These are phyloP conservation scores for Filobasidium floriforme DNA, from an alignment of 768 basidiomycete genomes.

Conservation along the genomic window DNA sequence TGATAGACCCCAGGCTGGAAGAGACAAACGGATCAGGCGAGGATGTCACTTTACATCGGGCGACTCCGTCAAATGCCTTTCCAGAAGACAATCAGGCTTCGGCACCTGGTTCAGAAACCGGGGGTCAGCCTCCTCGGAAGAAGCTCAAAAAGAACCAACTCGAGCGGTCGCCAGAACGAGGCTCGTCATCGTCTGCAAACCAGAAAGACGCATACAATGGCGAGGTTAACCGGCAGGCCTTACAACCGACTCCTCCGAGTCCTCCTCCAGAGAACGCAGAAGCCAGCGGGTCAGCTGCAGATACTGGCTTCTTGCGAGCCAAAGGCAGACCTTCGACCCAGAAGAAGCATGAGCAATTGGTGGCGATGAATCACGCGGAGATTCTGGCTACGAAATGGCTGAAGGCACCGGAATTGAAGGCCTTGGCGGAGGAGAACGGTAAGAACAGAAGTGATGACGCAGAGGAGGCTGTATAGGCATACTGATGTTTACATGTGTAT, in stretches of 20 bases:
- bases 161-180: too few relatives aligned
- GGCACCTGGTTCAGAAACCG: too few relatives aligned
- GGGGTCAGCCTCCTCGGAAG: too few relatives aligned
- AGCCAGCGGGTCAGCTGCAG: background rate
- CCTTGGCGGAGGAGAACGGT: background rate
- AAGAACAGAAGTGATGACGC: background rate
- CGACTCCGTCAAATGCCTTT: too few relatives aligned
- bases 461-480: background rate
- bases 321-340: background rate
- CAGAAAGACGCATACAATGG: too few relatives aligned
- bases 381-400: background rate
- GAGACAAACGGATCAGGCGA: background rate
- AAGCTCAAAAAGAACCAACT: too few relatives aligned
- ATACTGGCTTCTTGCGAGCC: background rate
- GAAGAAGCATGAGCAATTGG: background rate
- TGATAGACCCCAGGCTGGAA: background rate
- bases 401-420: background rate
- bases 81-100: too few relatives aligned
- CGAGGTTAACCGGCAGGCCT: too few relatives aligned
- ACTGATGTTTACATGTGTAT: background rate
- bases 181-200: too few relatives aligned
- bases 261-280: background rate
- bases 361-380: background rate
- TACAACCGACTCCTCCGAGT: too few relatives aligned
- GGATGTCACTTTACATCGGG: too few relatives aligned